Percentiles rank a stretch among this genome's conserved stretches.
These are phyloP conservation scores for Colletotrichum musae DNA, from an alignment of 2,329 filamentous ascomycete species.

Conservation along the genomic window DNA sequence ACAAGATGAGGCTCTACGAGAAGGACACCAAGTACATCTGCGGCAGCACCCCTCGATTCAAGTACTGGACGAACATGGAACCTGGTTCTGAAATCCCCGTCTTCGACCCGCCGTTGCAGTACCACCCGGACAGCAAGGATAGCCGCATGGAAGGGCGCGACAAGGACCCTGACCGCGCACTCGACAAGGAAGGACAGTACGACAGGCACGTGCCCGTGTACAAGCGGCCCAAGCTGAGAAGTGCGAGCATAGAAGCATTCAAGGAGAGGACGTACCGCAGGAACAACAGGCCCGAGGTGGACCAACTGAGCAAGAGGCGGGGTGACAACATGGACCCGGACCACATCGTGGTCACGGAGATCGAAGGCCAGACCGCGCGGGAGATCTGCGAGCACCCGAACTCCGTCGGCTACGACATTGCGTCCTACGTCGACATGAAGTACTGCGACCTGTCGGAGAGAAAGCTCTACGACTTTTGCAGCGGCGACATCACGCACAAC, in stretches of 20 bases:
- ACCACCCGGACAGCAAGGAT: slow-evolving; percentile 39
- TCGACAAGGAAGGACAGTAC: slow-evolving; percentile 35
- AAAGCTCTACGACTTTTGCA: slow-evolving; percentile 22
- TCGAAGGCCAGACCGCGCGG: slow-evolving; percentile 22
- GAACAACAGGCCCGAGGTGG: not conserved
- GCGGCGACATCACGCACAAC: not conserved
- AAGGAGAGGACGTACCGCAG: not conserved
- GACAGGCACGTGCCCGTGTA: slow-evolving; percentile 35
- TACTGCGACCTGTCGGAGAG: slow-evolving; percentile 20
- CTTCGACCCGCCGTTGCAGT: slow-evolving; percentile 47
- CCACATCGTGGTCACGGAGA: slow-evolving; percentile 15
- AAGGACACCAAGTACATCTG: slow-evolving; percentile 38
- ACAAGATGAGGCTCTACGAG: slow-evolving; percentile 41
- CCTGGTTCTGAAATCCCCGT: slow-evolving; percentile 45
- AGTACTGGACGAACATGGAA: slow-evolving; percentile 41
- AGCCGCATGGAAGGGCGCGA: slow-evolving; percentile 29
- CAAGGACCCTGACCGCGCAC: slow-evolving; percentile 39
- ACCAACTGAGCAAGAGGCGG: not conserved
- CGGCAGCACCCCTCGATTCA: slow-evolving; percentile 43
- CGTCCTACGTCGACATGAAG: slow-evolving; percentile 25
- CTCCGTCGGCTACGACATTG: slow-evolving; percentile 28
- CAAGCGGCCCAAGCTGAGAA: slow-evolving; percentile 17
- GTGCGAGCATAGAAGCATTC: not conserved
- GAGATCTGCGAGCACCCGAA: slow-evolving; percentile 21
- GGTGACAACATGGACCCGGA: slow-evolving; percentile 20